These are phyloP conservation scores for Pascua sp. DNA, from an alignment of 1,284 basidiomycete genomes.

Conservation along the genomic window DNA sequence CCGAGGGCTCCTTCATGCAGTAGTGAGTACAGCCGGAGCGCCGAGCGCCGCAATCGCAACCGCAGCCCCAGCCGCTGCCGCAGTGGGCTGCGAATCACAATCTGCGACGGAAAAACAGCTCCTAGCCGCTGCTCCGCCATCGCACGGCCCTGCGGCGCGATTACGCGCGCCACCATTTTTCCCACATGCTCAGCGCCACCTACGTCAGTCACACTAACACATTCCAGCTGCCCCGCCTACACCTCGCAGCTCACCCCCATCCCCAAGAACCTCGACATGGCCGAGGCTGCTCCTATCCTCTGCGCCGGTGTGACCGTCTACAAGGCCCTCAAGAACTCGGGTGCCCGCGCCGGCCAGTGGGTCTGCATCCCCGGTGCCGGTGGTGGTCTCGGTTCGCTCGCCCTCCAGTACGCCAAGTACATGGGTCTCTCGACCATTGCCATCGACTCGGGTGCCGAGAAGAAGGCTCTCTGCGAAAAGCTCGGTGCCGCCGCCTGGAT, in stretches of 20 bases:
- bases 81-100: background rate
- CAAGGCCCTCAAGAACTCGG: constrained; percentile 73
- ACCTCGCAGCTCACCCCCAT: constrained; percentile 71
- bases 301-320: constrained; percentile 66
- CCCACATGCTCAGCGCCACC: background rate
- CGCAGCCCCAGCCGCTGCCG: background rate
- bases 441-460: constrained; percentile 70
- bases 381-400: constrained; percentile 54
- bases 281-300: constrained; percentile 73
- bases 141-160: background rate
- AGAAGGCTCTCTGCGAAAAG: constrained; percentile 62
- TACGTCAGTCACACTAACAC: background rate
- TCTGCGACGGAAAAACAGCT: too few species aligned
- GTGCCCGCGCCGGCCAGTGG: constrained; percentile 71
- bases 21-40: constrained; percentile 16
- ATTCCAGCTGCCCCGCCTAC: constrained; percentile 49
- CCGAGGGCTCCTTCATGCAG: constrained; percentile 29
- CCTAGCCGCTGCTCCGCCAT: background rate
- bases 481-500: constrained; percentile 77
- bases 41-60: background rate
- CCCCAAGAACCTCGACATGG: constrained; percentile 62
- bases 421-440: constrained; percentile 77
- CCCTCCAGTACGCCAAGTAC: constrained; percentile 70
- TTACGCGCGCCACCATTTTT: background rate
- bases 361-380: constrained; percentile 61